These are phyloP conservation scores for Aquilaria malaccensis DNA, from an alignment of 345 rosid species.

Conservation along the genomic window DNA sequence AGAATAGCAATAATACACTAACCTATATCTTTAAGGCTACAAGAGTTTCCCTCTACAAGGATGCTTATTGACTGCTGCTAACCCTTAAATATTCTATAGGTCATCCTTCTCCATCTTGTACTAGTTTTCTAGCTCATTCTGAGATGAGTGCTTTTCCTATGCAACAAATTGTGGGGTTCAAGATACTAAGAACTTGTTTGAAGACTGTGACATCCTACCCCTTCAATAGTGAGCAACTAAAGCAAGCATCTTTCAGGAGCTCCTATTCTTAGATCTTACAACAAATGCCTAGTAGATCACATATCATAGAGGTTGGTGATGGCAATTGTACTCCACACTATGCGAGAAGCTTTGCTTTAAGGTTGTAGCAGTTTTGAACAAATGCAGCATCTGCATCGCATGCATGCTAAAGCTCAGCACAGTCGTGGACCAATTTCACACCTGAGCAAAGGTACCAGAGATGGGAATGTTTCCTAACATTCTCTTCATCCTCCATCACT, in stretches of 20 bases:
- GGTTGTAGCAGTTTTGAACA: constrained; percentile 78
- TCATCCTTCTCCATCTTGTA: constrained; percentile 4
- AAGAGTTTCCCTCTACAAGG: background rate
- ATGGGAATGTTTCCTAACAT: background rate
- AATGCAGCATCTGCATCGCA: constrained; percentile 77
- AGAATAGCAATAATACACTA: no score
- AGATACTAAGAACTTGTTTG: constrained; percentile 74
- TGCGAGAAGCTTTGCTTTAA: constrained; percentile 64
- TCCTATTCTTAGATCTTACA: constrained; percentile 50
- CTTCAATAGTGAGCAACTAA: constrained; percentile 58
- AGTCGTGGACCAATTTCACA: constrained; percentile 31
- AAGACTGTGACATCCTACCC: constrained; percentile 82
- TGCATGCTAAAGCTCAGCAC: constrained; percentile 50
- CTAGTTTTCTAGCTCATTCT: background rate
- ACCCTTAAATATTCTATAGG: background rate
- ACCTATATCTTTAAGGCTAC: no score
- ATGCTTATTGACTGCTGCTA: background rate
- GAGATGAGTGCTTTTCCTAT: background rate
- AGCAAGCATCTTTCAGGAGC: constrained; percentile 61
- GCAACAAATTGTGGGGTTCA: constrained; percentile 96
- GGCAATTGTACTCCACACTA: constrained; percentile 39
- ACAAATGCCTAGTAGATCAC: constrained; percentile 41
- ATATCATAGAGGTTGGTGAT: constrained; percentile 57
- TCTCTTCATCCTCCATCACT: background rate
- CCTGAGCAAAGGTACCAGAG: constrained; percentile 38